These are phyloP conservation scores for Detonula confervacea DNA, from an alignment of 352 stramenopile genomes.

Conservation along the genomic window DNA sequence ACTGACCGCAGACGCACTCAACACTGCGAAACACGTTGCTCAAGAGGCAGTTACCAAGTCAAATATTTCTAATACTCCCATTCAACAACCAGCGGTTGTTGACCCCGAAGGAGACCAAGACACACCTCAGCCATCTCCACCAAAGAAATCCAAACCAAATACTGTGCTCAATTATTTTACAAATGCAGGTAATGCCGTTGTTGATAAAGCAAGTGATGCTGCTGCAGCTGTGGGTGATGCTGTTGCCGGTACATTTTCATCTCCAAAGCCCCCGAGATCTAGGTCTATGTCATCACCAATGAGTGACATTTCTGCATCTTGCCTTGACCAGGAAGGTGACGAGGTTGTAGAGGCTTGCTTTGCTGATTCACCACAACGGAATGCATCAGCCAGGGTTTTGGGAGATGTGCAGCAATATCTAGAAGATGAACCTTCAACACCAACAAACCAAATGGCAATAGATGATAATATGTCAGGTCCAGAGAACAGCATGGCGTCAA, in stretches of 20 bases:
- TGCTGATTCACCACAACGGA: too few species aligned
- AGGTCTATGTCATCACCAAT: too few species aligned
- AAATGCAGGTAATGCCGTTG: background rate
- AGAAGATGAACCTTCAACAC: constrained; percentile 4
- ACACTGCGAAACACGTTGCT: background rate
- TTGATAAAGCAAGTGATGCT: background rate
- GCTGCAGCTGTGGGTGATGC: constrained; percentile 12
- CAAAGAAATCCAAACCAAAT: constrained; percentile 22
- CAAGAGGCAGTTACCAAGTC: constrained; percentile 4
- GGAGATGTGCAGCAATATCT: too few species aligned
- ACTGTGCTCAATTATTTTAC: constrained; percentile 14
- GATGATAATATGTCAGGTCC: background rate
- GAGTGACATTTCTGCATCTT: too few species aligned
- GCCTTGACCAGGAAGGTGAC: too few species aligned
- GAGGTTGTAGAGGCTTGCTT: too few species aligned
- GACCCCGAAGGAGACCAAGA: constrained; percentile 31
- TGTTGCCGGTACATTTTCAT: too few species aligned
- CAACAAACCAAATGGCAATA: background rate
- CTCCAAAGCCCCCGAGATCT: too few species aligned
- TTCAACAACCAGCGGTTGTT: constrained; percentile 13
- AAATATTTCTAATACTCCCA: constrained; percentile 3
- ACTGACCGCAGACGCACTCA: background rate
- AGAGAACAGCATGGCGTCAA: constrained; percentile 3
- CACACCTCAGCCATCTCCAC: constrained; percentile 18
- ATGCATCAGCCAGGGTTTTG: too few species aligned